Evolutionary conservation across 495 filamentous ascomycete genomes (phyloP), one percentile per base, ranked within the genome.

Genomic region (Thozetella sp.): DNA sequence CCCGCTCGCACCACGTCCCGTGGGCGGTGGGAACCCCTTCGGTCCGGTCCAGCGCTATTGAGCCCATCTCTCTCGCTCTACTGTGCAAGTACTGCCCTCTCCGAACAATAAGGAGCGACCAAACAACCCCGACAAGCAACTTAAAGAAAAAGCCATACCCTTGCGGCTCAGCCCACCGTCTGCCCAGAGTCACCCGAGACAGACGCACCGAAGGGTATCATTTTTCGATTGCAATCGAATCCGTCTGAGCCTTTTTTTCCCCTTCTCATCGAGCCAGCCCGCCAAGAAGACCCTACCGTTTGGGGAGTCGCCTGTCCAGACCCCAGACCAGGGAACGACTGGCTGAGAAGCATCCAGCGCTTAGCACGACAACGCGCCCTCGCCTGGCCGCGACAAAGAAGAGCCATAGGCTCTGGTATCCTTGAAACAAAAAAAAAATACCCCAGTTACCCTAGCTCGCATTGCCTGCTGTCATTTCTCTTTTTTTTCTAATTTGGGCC

Each of bases 291-390:
- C 9, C n/a, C 9, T 4, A n/a, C 10, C 4, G 61, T 66, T 68
- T 68, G 58, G 63, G 56, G 22, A 58, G 66, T 58, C 66, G 66
- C 65, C 51, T 53, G 34, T 2, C 48, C 25, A 22, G 25, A 53
- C 61, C 60, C 53, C 22, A 45, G 26, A 53, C 51, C 22, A 17
- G 23, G 45, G 40, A 68, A 68, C 56, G 63, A 68, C 63, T 68
- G 66, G 66, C 63, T 64, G 51, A 37, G 52, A 56, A 46, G 56
- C 13, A 24, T 43, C 59, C 45, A 54, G 62, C 63, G 63, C 61
- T 56, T 62, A 55, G 11, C 25, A 34, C 24, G n/a, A 43, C 22
- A 11, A 40, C 58, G 45, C 53, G 53, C 25, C 25, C 30, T 23
- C 11, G 26, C 55, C 40, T 53, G 60, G 46, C 57, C 66, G 51